These are phyloP conservation scores for Samsoniella hepiali DNA, from an alignment of 2,329 filamentous ascomycete species.

Conservation along the genomic window DNA sequence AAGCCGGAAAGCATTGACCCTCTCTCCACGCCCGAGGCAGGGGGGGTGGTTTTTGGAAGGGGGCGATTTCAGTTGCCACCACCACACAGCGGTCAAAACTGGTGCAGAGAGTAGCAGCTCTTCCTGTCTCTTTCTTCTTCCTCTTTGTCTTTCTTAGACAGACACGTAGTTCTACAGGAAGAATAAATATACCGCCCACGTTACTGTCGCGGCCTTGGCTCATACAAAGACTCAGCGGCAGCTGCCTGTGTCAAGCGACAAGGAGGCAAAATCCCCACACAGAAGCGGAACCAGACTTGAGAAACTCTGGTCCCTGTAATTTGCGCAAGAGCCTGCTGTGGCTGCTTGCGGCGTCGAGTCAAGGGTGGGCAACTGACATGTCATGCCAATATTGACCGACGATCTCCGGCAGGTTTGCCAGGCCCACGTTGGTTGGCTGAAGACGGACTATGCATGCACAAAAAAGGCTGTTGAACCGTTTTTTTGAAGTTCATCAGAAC, in stretches of 20 bases:
- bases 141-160: not conserved
- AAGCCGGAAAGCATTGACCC: constrained; percentile 11
- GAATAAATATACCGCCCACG: no score
- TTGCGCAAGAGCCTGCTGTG: not conserved
- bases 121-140: not conserved
- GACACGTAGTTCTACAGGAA: no score
- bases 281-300: not conserved
- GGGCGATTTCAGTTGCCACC: not conserved
- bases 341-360: not conserved
- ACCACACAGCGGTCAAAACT: not conserved
- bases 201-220: not conserved
- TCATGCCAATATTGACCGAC: not conserved
- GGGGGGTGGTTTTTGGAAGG: not conserved
- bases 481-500: no score
- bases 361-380: not conserved
- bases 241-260: not conserved
- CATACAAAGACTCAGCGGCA: not conserved
- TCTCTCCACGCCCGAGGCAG: constrained; percentile 3
- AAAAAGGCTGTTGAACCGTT: no score
- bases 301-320: constrained; percentile 5
- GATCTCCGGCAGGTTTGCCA: not conserved
- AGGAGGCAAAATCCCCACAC: not conserved
- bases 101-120: not conserved
- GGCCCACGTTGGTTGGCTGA: not conserved
- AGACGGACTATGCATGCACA: not conserved